These are phyloP conservation scores for Penicillium flavigenum DNA, from an alignment of 495 filamentous ascomycete genomes.

Conservation along the genomic window DNA sequence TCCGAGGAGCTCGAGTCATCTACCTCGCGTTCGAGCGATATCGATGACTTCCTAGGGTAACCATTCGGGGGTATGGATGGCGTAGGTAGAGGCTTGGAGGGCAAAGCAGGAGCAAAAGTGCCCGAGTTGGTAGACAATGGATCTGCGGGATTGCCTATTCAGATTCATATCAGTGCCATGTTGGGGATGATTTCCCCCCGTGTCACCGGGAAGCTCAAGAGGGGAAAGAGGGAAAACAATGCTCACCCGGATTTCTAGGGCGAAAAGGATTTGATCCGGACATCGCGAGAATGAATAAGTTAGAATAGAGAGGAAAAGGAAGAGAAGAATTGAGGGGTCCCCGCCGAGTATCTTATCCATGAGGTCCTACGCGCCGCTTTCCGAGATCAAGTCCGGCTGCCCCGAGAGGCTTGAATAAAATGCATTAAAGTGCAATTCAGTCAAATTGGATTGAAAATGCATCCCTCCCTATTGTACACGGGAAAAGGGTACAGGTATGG, in stretches of 20 bases:
- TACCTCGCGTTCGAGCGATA: slow-evolving; percentile 24
- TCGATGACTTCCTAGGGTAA: slow-evolving; percentile 22
- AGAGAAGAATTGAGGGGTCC: slow-evolving; percentile 23
- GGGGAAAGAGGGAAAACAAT: slow-evolving; percentile 22
- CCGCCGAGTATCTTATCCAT: slow-evolving; percentile 33
- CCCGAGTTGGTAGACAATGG: slow-evolving; percentile 1
- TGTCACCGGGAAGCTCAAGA: background rate
- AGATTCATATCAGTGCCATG: slow-evolving; percentile 10
- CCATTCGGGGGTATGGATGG: slow-evolving; percentile 13
- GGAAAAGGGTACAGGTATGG: slow-evolving; percentile 3
- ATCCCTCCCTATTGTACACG: slow-evolving; percentile 8
- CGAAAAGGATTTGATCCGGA: slow-evolving; percentile 60
- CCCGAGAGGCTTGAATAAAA: slow-evolving; percentile 25
- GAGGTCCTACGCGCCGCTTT: slow-evolving; percentile 29
- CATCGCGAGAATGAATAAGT: slow-evolving; percentile 42
- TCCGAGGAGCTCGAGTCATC: slow-evolving; percentile 34
- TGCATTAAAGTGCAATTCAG: background rate
- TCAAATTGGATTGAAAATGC: slow-evolving; percentile 13
- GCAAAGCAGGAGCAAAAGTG: slow-evolving; percentile 1
- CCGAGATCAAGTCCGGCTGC: slow-evolving; percentile 32
- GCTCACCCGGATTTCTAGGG: slow-evolving; percentile 43
- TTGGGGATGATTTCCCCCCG: background rate
- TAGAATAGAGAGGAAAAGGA: slow-evolving; percentile 16
- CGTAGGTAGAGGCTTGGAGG: slow-evolving; percentile 9
- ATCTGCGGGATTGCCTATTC: slow-evolving; percentile 16